These are phyloP conservation scores for Cercis canadensis DNA, from an alignment of 306 rosid genomes.

Conservation along the genomic window DNA sequence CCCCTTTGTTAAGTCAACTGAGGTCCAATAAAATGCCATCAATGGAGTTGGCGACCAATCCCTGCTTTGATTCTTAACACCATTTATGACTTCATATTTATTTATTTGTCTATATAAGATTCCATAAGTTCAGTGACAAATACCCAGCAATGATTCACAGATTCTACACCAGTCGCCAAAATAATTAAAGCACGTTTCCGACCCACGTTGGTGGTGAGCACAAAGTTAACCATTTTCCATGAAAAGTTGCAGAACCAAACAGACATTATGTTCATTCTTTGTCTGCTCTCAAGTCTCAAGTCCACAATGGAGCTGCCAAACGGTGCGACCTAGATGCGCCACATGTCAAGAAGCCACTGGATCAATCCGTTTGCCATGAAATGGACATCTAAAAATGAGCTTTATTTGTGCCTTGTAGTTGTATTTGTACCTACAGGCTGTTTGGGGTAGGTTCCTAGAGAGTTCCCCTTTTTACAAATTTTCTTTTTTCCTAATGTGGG, in stretches of 20 bases:
- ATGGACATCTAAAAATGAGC: conserved; percentile 34
- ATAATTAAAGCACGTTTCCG: conserved; percentile 41
- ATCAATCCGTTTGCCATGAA: conserved; percentile 33
- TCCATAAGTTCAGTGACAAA: conserved; percentile 20
- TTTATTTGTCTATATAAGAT: background rate
- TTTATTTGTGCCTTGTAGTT: conserved; percentile 30
- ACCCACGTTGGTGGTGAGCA: conserved; percentile 40
- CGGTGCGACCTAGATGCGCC: conserved; percentile 33
- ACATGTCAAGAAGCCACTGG: conserved; percentile 29
- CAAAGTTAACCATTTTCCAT: conserved; percentile 36
- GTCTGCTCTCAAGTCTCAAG: conserved; percentile 45
- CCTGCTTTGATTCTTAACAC: conserved; percentile 9
- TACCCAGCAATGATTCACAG: conserved; percentile 32
- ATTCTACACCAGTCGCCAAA: conserved; percentile 33
- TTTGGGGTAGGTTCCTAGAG: conserved; percentile 46
- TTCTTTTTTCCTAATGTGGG: conserved; percentile 59
- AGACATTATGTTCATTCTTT: conserved; percentile 43
- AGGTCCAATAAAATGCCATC: conserved; percentile 23
- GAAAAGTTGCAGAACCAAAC: conserved; percentile 32
- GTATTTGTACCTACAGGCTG: conserved; percentile 14
- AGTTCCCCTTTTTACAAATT: conserved; percentile 35
- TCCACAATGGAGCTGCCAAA: conserved; percentile 44
- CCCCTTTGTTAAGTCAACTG: conserved; percentile 38
- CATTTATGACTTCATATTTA: background rate
- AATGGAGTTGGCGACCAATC: conserved; percentile 35